A percentile compares a stretch with the other conserved stretches of the same genome.
Evolutionary conservation across 306 rosid genomes (phyloP).

Genomic region (Comarum palustre): DNA sequence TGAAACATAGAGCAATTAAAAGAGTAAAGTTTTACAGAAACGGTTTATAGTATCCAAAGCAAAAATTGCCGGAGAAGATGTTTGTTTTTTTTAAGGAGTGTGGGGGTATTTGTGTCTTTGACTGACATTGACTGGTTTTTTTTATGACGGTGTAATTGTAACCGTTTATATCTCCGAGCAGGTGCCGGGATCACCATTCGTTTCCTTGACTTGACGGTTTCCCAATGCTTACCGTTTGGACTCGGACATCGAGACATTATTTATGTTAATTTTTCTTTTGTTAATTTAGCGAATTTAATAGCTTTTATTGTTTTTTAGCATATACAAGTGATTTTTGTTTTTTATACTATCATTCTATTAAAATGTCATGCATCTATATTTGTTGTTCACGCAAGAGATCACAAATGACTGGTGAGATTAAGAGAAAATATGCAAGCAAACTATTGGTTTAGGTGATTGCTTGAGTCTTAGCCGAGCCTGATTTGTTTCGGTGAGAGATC

Average conservation of each 20-base stretch:
- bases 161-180: conserved; percentile 33
- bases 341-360: no score
- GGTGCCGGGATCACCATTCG: conserved; percentile 18
- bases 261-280: background rate
- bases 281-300: background rate
- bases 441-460: no score
- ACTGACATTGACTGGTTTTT: conserved; percentile 51
- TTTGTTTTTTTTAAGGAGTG: conserved; percentile 20
- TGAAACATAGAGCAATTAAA: background rate
- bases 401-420: no score
- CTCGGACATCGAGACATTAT: conserved; percentile 22
- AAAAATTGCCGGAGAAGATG: conserved; percentile 12
- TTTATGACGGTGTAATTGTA: conserved; percentile 25
- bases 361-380: no score
- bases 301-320: no score
- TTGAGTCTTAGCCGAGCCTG: no score
- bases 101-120: conserved; percentile 52
- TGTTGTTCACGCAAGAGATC: no score
- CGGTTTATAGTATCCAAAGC: conserved; percentile 34
- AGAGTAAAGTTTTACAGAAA: conserved; percentile 35
- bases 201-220: conserved; percentile 28
- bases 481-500: no score
- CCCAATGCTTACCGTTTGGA: conserved; percentile 18
- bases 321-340: no score
- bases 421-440: no score